These are phyloP conservation scores for Aspergillus nanangensis DNA, from an alignment of 495 filamentous ascomycete species.

Conservation along the genomic window DNA sequence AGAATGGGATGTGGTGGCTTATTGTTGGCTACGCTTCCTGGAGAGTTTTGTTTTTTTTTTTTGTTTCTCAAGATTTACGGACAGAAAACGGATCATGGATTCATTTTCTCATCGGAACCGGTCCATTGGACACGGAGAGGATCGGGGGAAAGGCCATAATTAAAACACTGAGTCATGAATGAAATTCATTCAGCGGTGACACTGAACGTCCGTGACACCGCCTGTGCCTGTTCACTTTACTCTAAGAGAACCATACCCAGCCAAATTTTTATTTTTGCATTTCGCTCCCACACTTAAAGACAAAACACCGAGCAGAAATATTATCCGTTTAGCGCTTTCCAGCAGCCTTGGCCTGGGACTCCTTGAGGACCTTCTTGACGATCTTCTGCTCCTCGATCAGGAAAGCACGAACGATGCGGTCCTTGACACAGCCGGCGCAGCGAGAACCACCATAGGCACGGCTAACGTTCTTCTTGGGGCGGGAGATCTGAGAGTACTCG, in stretches of 20 bases:
- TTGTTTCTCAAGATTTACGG: no score
- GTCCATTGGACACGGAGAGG: not conserved
- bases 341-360: conserved; percentile 78
- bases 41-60: no score
- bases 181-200: conserved; percentile 3
- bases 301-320: conserved; percentile 38
- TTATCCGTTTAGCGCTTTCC: conserved; percentile 46
- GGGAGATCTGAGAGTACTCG: conserved; percentile 92
- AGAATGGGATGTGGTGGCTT: no score
- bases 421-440: conserved; percentile 97
- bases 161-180: conserved; percentile 5
- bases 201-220: no score
- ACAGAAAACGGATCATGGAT: not conserved
- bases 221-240: conserved; percentile 20
- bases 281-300: conserved; percentile 34
- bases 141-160: not conserved
- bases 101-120: not conserved
- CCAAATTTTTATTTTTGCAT: conserved; percentile 33
- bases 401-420: conserved; percentile 94
- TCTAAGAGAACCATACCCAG: conserved; percentile 19
- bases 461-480: conserved; percentile 98
- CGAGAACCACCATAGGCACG: conserved; percentile 96
- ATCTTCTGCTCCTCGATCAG: conserved; percentile 99
- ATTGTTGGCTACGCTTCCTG: no score
- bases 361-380: conserved; percentile 99